Evolutionary conservation across 2,329 filamentous ascomycete species (phyloP).

Genomic region (Coniochaeta sp.): DNA sequence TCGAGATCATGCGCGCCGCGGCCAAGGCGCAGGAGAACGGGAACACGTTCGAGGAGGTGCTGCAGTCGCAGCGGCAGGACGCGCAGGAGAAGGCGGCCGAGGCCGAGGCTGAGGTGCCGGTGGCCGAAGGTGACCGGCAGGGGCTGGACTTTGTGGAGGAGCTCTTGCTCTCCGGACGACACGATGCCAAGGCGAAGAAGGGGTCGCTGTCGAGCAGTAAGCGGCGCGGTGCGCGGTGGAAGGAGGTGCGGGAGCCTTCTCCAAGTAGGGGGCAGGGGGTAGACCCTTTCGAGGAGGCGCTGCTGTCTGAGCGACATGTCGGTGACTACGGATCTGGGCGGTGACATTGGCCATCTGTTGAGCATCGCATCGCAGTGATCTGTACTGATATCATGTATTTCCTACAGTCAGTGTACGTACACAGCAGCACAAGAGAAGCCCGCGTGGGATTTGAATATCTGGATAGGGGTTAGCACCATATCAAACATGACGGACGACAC

Average conservation of each 20-base stretch:
- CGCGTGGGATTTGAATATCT: not conserved
- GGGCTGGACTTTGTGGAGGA: not conserved
- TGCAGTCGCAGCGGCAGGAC: not conserved
- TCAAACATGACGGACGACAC: not conserved
- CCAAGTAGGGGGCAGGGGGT: not conserved
- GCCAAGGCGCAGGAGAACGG: constrained; percentile 3
- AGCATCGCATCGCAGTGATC: not conserved
- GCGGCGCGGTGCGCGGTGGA: not conserved
- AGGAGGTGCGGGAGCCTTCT: not conserved
- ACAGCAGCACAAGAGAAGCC: not conserved
- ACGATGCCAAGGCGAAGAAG: not conserved
- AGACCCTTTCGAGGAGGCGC: not conserved
- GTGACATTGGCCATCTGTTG: not conserved
- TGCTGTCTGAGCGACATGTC: not conserved
- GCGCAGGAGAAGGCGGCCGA: not conserved
- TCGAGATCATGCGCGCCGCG: constrained; percentile 19
- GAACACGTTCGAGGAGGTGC: constrained; percentile 6
- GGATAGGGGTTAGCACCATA: not conserved
- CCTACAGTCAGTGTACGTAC: not conserved
- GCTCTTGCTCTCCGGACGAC: not conserved
- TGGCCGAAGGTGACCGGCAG: not conserved
- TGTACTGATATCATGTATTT: not conserved
- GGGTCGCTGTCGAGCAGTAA: not conserved
- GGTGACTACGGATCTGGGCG: not conserved
- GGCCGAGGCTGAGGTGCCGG: no score